A percentile compares a stretch with the other conserved stretches of the same genome.
Evolutionary conservation across 305 asterid species (phyloP).

Genomic region (Fraxinus paxiana): DNA sequence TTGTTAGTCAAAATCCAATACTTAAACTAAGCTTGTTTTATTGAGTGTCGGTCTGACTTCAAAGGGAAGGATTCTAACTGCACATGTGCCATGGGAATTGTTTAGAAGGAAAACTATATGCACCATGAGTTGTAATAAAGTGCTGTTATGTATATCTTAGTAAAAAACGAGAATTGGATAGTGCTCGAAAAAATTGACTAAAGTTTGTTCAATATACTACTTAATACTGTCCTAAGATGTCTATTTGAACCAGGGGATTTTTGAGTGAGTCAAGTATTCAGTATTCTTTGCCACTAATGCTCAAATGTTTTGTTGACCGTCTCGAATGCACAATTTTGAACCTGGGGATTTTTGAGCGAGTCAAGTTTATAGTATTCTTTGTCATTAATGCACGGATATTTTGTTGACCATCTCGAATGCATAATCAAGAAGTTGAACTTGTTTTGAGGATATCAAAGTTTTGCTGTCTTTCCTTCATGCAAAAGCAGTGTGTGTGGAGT

Average conservation of each 20-base stretch:
- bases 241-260: not conserved
- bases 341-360: not conserved
- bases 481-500: constrained; percentile 8
- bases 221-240: not conserved
- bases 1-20: constrained; percentile 16
- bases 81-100: constrained; percentile 40
- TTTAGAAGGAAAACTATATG: not conserved
- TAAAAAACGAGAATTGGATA: not conserved
- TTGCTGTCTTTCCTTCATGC: constrained; percentile 31
- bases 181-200: not conserved
- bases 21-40: constrained; percentile 22
- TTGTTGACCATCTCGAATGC: not conserved
- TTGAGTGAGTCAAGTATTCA: not conserved
- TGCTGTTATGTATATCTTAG: not conserved
- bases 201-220: not conserved
- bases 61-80: constrained; percentile 17
- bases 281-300: not conserved
- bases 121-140: not conserved
- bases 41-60: constrained; percentile 35
- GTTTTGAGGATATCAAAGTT: constrained; percentile 17
- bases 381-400: not conserved
- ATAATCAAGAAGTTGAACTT: not conserved
- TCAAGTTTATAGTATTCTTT: not conserved
- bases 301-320: not conserved
- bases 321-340: not conserved